Percentiles rank a stretch among this genome's conserved stretches.
phyloP scores from a whole-genome alignment of 352 stramenopile species.

The Vaucheria bursata region DNA sequence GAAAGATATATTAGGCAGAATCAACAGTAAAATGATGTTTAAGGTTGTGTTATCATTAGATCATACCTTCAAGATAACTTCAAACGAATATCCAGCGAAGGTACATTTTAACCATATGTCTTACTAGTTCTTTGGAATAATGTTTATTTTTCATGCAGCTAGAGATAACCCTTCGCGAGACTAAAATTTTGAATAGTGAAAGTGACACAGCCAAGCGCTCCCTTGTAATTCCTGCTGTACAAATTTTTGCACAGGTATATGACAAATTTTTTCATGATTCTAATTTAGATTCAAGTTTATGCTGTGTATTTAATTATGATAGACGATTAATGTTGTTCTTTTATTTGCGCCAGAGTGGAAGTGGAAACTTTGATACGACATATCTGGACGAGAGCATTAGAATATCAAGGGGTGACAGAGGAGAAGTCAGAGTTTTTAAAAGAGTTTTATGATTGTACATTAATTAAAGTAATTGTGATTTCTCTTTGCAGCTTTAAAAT shows the following conservation, averaged over 20 bases:
- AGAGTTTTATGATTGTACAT: too few relatives aligned
- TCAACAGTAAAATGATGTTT: slow-evolving; percentile 19
- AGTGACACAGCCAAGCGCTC: slow-evolving; percentile 26
- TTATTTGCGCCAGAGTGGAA: neutral
- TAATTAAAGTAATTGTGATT: too few relatives aligned
- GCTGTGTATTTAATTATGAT: too few relatives aligned
- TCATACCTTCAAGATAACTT: slow-evolving; percentile 28
- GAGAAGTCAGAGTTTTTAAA: slow-evolving; percentile 32
- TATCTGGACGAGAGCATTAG: slow-evolving; percentile 20
- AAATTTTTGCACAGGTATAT: slow-evolving; percentile 29
- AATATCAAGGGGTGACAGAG: slow-evolving; percentile 18
- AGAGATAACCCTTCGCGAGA: slow-evolving; percentile 25
- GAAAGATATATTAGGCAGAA: too few relatives aligned
- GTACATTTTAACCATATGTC: too few relatives aligned
- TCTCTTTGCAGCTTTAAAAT: too few relatives aligned
- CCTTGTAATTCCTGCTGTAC: slow-evolving; percentile 23
- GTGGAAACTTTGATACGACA: slow-evolving; percentile 38
- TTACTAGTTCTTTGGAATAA: neutral
- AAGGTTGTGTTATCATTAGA: slow-evolving; percentile 27
- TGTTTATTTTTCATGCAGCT: slow-evolving; percentile 9
- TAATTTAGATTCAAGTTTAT: too few relatives aligned
- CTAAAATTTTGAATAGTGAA: slow-evolving; percentile 38
- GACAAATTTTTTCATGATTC: too few relatives aligned
- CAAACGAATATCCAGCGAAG: slow-evolving; percentile 26
- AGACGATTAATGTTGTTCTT: too few relatives aligned